Percentiles rank a stretch among this genome's conserved stretches.
Conservation (phyloP, 352 stramenopile genomes). For the Phytophthora pluvialis region DNA sequence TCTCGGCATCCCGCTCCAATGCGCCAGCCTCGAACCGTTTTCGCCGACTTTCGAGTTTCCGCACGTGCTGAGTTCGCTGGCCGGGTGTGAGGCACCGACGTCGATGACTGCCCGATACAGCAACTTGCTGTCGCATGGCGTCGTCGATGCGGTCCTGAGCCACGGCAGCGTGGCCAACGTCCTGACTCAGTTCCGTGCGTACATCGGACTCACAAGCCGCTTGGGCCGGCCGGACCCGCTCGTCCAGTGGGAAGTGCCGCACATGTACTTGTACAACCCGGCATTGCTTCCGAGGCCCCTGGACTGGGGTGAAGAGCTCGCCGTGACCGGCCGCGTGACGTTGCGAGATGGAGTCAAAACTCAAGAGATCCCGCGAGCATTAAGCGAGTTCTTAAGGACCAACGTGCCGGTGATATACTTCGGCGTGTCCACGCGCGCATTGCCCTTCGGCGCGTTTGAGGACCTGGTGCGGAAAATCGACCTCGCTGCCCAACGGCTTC, state of each 20-base stretch:
- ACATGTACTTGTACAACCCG: conserved; percentile 51
- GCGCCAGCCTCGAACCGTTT: conserved; percentile 38
- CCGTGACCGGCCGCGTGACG: conserved; percentile 41
- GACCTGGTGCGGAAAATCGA: conserved; percentile 44
- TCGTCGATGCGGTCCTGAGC: conserved; percentile 31
- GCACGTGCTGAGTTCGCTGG: conserved; percentile 38
- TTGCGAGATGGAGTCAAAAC: conserved; percentile 8
- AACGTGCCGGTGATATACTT: conserved; percentile 45
- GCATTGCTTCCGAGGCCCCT: conserved; percentile 39
- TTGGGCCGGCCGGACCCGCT: conserved; percentile 28
- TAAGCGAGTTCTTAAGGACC: conserved; percentile 8
- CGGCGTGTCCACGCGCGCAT: conserved; percentile 26
- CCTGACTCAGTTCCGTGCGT: conserved; percentile 45
- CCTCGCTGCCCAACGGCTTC: conserved; percentile 25
- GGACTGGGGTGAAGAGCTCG: conserved; percentile 51
- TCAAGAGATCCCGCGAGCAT: not conserved
- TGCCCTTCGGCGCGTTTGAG: conserved; percentile 19
- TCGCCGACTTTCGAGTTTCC: conserved; percentile 49
- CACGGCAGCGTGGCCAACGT: conserved; percentile 41
- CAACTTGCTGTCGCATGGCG: conserved; percentile 37
- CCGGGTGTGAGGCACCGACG: conserved; percentile 1
- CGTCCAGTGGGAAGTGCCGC: conserved; percentile 43
- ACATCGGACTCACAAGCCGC: conserved; percentile 36
- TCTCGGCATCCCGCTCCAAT: conserved; percentile 56
- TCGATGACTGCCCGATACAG: conserved; percentile 31